phyloP scores from a whole-genome alignment of 768 basidiomycete genomes.

The Pleurotus eryngii region DNA sequence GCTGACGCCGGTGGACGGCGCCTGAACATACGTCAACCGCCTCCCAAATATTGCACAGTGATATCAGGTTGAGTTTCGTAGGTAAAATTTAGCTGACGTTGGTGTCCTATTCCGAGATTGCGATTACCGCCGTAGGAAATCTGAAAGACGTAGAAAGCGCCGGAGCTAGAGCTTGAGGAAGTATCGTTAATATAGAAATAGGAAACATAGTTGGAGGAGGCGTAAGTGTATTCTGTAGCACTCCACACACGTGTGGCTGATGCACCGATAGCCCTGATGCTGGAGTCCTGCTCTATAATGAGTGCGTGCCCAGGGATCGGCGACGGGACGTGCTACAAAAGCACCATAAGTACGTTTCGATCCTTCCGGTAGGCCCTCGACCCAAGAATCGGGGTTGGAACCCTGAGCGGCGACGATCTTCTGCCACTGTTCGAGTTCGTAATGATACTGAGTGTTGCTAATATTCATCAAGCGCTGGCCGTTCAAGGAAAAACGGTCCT shows the following conservation, averaged over 20 bases:
- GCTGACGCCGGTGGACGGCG: neutral
- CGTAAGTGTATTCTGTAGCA: constrained; percentile 2
- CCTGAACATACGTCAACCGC: constrained; percentile 3
- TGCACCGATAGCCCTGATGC: constrained; percentile 10
- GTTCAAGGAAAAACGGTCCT: constrained; percentile 9
- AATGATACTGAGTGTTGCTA: constrained; percentile 10
- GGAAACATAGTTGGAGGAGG: constrained; percentile 9
- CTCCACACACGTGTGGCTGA: constrained; percentile 10
- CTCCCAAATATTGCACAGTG: neutral
- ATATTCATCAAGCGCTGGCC: constrained; percentile 11
- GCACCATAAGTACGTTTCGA: constrained; percentile 7
- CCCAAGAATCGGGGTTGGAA: constrained; percentile 10
- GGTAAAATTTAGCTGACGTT: neutral
- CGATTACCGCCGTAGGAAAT: constrained; percentile 4
- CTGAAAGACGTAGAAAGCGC: constrained; percentile 5
- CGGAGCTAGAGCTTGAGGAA: neutral
- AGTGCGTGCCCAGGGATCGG: neutral
- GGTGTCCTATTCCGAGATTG: constrained; percentile 1
- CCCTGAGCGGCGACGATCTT: constrained; percentile 5
- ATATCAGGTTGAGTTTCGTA: neutral
- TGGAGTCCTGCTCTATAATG: constrained; percentile 2
- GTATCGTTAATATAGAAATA: constrained; percentile 8
- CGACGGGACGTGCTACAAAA: neutral
- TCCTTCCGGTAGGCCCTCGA: constrained; percentile 10
- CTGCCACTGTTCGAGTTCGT: constrained; percentile 12